Conservation (phyloP, 805 yeast species). For the Candida coquimbonensis region DNA sequence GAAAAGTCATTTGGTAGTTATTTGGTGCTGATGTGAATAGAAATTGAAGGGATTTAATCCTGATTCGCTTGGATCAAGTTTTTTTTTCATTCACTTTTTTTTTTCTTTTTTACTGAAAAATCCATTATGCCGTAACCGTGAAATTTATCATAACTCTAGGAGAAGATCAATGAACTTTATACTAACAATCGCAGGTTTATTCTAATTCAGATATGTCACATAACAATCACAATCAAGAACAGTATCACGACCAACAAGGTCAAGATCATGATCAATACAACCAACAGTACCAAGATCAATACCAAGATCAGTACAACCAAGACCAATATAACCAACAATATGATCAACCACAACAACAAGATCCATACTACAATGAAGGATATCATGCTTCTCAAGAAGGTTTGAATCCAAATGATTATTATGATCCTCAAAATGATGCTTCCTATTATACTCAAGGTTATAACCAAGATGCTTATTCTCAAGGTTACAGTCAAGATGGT, state of each 20-base stretch:
- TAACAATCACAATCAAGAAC: conserved; percentile 5
- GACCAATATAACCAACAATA: conserved; percentile 28
- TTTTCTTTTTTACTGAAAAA: too few relatives aligned
- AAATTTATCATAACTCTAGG: too few relatives aligned
- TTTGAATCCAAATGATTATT: conserved; percentile 22
- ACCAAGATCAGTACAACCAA: conserved; percentile 25
- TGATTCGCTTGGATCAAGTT: too few relatives aligned
- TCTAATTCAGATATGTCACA: conserved; percentile 1
- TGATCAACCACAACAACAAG: conserved; percentile 33
- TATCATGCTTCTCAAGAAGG: conserved; percentile 27
- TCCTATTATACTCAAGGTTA: conserved; percentile 43
- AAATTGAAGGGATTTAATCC: too few relatives aligned
- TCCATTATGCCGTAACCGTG: too few relatives aligned
- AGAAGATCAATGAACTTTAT: too few relatives aligned
- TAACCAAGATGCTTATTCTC: conserved; percentile 30
- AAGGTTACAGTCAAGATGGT: conserved; percentile 32
- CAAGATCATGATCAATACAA: conserved; percentile 10
- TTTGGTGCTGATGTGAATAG: too few relatives aligned
- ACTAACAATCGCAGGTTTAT: not conserved
- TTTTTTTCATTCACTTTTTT: too few relatives aligned
- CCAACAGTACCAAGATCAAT: conserved; percentile 27
- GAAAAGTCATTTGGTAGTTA: too few relatives aligned
- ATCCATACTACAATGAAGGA: conserved; percentile 33
- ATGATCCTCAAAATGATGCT: conserved; percentile 25
- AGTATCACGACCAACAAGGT: conserved; percentile 6